Conservation (phyloP, 164 flowering plant species). For the Kalanchoe fedtschenkoi region DNA sequence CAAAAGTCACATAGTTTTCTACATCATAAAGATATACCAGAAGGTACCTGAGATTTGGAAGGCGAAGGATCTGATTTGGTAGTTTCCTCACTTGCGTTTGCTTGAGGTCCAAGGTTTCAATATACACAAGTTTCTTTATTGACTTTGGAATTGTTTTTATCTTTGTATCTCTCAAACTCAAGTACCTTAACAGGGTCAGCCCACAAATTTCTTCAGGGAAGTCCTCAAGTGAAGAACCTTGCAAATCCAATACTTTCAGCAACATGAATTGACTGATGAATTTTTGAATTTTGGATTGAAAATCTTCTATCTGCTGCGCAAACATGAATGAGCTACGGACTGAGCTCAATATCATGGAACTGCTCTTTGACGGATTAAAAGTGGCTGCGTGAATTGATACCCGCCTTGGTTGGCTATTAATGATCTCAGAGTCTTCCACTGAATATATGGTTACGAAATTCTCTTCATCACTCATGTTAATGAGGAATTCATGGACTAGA, state of each 20-base stretch:
- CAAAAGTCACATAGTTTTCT: not conserved
- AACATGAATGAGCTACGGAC: not conserved
- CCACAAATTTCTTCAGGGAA: constrained; percentile 18
- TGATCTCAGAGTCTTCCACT: not conserved
- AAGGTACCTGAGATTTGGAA: constrained; percentile 8
- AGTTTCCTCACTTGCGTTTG: constrained; percentile 3
- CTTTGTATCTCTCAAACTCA: constrained; percentile 20
- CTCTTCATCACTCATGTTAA: constrained; percentile 13
- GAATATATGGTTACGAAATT: constrained; percentile 3
- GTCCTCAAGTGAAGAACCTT: constrained; percentile 6
- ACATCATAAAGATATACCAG: not conserved
- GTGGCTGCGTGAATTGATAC: constrained; percentile 12
- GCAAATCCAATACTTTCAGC: constrained; percentile 28
- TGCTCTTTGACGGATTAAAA: constrained; percentile 12
- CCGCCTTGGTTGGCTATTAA: constrained; percentile 12
- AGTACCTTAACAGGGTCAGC: constrained; percentile 14
- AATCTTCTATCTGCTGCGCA: not conserved
- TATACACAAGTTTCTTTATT: constrained; percentile 18
- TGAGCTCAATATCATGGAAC: not conserved
- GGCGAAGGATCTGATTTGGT: constrained; percentile 1
- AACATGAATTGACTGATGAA: constrained; percentile 9
- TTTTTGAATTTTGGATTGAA: not conserved
- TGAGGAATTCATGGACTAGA: constrained; percentile 14
- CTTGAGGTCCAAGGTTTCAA: constrained; percentile 28
- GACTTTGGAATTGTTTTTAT: constrained; percentile 17